These are phyloP conservation scores for Pouteria campechiana DNA, from an alignment of 179 eudicot genomes.

Conservation along the genomic window DNA sequence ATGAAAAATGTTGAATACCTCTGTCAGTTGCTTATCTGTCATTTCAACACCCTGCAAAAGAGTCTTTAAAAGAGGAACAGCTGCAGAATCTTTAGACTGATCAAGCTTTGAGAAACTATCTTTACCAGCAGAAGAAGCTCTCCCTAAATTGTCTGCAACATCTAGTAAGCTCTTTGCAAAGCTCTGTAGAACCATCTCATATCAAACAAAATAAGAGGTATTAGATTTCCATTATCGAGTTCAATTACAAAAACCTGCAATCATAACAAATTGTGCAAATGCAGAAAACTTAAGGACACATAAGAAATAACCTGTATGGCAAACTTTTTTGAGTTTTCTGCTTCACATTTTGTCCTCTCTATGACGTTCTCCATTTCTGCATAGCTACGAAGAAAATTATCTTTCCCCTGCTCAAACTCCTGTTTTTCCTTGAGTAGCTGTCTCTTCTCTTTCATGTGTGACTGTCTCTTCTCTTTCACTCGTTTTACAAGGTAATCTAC, in stretches of 20 bases:
- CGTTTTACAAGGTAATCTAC: slow-evolving; percentile 73
- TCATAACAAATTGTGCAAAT: too few species aligned
- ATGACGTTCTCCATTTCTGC: slow-evolving; percentile 94
- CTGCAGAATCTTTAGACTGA: slow-evolving; percentile 46
- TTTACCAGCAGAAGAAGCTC: slow-evolving; percentile 78
- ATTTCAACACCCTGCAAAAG: slow-evolving; percentile 95
- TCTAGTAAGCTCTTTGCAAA: slow-evolving; percentile 88
- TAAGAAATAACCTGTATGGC: slow-evolving; percentile 84
- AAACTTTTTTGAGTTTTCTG: slow-evolving; percentile 85
- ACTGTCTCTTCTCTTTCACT: slow-evolving; percentile 60
- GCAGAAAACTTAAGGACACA: too few species aligned
- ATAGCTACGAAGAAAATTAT: slow-evolving; percentile 62
- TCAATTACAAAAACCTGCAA: not conserved
- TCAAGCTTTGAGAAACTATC: slow-evolving; percentile 78
- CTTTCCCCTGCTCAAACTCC: slow-evolving; percentile 62
- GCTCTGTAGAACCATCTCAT: slow-evolving; percentile 43
- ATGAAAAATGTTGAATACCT: slow-evolving; percentile 36
- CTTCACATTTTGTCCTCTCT: slow-evolving; percentile 82
- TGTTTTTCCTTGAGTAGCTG: slow-evolving; percentile 39
- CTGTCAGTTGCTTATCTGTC: slow-evolving; percentile 96
- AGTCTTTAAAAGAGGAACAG: slow-evolving; percentile 71
- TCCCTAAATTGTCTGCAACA: slow-evolving; percentile 87
- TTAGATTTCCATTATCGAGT: too few species aligned
- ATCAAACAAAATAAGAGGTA: not conserved
- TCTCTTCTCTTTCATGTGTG: too few species aligned